A percentile compares a stretch with the other conserved stretches of the same genome.
Evolutionary conservation across 2,329 filamentous ascomycete genomes (phyloP).

Genomic region (Trichoderma sp.): DNA sequence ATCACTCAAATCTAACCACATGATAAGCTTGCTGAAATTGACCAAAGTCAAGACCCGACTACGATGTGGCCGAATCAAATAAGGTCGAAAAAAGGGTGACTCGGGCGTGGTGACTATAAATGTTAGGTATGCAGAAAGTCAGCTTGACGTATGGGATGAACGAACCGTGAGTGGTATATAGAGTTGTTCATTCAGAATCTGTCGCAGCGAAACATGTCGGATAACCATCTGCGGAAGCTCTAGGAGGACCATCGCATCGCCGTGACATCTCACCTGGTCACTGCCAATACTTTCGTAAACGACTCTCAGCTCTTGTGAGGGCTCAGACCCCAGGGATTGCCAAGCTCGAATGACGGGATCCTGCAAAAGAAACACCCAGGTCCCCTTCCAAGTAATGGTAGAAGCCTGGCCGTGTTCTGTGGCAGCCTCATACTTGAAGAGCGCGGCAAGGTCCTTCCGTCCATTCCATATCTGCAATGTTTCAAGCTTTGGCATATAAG

Average conservation of each 20-base stretch:
- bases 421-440: conserved; percentile 33
- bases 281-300: conserved; percentile 25
- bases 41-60: background rate
- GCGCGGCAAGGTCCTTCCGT: conserved; percentile 31
- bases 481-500: conserved; percentile 37
- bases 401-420: conserved; percentile 13
- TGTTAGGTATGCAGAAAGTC: background rate
- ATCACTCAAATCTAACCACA: too few species aligned
- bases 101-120: conserved; percentile 1
- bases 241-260: conserved; percentile 31
- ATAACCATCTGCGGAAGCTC: conserved; percentile 27
- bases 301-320: conserved; percentile 12
- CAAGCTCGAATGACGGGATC: conserved; percentile 30
- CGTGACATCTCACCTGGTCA: conserved; percentile 29
- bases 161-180: background rate
- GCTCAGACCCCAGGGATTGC: conserved; percentile 28
- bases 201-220: conserved; percentile 30
- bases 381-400: conserved; percentile 30
- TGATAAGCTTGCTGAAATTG: background rate
- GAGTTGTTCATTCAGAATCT: conserved; percentile 29
- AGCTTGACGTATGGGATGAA: background rate
- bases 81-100: background rate
- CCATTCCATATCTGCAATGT: conserved; percentile 43
- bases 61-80: background rate
- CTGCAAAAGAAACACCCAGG: conserved; percentile 25